A percentile compares a stretch with the other conserved stretches of the same genome.
These are phyloP conservation scores for Penicillium frequentans DNA, from an alignment of 2,329 filamentous ascomycete genomes.

Conservation along the genomic window DNA sequence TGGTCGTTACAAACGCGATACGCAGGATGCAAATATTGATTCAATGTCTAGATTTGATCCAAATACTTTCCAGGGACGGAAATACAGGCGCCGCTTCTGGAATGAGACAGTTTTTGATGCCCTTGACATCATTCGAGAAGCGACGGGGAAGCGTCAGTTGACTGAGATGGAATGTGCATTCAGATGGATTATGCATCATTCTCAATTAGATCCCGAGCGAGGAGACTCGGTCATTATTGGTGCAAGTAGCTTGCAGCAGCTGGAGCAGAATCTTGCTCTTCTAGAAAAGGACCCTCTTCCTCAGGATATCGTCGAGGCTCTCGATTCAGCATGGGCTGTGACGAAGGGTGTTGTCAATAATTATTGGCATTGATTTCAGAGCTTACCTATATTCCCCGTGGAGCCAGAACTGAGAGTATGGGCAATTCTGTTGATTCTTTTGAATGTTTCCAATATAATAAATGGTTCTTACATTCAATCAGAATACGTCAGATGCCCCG, in stretches of 20 bases:
- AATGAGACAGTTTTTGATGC: constrained; percentile 46
- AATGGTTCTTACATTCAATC: too few species aligned
- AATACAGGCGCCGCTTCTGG: constrained; percentile 42
- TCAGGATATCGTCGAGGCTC: constrained; percentile 38
- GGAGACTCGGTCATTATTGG: constrained; percentile 44
- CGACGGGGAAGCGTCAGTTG: constrained; percentile 41
- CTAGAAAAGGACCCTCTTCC: constrained; percentile 43
- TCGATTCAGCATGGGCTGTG: constrained; percentile 39
- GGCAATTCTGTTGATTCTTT: too few species aligned
- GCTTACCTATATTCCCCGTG: too few species aligned
- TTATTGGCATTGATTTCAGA: constrained; percentile 33
- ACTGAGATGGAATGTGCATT: constrained; percentile 46
- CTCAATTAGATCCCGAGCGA: constrained; percentile 29
- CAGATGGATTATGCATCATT: constrained; percentile 50
- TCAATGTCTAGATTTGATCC: constrained; percentile 30
- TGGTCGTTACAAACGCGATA: too few species aligned
- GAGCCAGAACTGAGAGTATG: too few species aligned
- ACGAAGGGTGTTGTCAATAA: constrained; percentile 25
- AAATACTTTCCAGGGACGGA: constrained; percentile 39
- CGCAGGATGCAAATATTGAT: background rate
- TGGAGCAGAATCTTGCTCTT: constrained; percentile 40
- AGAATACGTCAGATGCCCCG: too few species aligned
- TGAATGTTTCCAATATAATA: too few species aligned
- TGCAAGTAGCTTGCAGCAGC: constrained; percentile 35
- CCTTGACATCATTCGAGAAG: constrained; percentile 40